Evolutionary conservation across 768 basidiomycete species (phyloP).

Genomic region (Solioccasus polychromus): DNA sequence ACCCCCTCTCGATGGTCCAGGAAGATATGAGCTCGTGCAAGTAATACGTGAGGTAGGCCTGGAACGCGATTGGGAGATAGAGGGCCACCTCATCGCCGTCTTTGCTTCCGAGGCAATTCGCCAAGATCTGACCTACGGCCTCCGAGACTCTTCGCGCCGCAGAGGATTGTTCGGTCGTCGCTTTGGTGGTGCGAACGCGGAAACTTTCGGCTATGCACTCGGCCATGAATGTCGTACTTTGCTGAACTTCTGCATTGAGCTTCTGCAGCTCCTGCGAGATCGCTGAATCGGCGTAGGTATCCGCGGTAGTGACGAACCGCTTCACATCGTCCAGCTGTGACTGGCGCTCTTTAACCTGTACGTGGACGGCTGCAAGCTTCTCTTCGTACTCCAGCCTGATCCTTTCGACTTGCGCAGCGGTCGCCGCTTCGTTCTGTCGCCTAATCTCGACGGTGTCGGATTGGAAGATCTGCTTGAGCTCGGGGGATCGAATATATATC

Average conservation of each 20-base stretch:
- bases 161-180: neutral
- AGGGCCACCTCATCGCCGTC: neutral
- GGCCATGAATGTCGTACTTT: conserved; percentile 8
- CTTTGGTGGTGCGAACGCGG: neutral
- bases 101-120: neutral
- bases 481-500: conserved; percentile 7
- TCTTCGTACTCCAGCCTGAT: too few relatives aligned
- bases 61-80: conserved; percentile 13
- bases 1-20: conserved; percentile 8
- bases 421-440: too few relatives aligned
- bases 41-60: conserved; percentile 4
- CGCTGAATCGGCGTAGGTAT: conserved; percentile 6
- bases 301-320: conserved; percentile 4
- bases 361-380: too few relatives aligned
- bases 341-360: conserved; percentile 4
- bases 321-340: conserved; percentile 2
- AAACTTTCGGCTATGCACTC: neutral
- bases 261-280: conserved; percentile 6
- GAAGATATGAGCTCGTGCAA: conserved; percentile 5
- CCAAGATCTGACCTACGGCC: conserved; percentile 3
- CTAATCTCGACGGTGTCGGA: conserved; percentile 8
- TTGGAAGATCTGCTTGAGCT: conserved; percentile 10
- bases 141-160: neutral
- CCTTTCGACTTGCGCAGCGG: too few relatives aligned
- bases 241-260: conserved; percentile 15